phyloP scores from a whole-genome alignment of 192 early-diverging fungal species.

The Gigaspora rosea region DNA sequence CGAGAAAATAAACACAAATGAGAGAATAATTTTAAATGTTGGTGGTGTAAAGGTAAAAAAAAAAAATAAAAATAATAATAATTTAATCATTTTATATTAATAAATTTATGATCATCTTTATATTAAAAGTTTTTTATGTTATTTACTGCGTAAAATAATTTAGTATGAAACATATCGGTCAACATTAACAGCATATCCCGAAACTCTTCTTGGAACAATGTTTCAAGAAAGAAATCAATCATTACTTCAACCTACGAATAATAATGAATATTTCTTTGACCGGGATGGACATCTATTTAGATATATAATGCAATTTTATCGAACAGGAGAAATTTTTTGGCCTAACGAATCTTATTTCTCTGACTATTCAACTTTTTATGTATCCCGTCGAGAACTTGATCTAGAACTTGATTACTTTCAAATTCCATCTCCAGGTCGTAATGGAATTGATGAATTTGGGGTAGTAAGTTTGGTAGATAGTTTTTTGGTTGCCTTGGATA shows the following conservation, averaged over 20 bases:
- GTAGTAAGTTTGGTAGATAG: not conserved
- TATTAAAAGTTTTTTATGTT: not conserved
- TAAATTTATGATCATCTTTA: not conserved
- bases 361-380: not conserved
- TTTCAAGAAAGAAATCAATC: not conserved
- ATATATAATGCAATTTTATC: not conserved
- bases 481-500: not conserved
- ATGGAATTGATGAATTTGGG: not conserved
- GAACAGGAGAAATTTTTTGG: not conserved
- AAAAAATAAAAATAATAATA: not conserved
- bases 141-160: not conserved
- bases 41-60: not conserved
- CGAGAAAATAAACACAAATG: not conserved
- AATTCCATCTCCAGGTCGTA: not conserved
- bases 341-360: not conserved
- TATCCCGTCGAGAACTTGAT: not conserved
- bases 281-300: not conserved
- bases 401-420: not conserved
- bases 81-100: not conserved
- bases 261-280: constrained; percentile 12
- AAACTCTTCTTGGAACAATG: not conserved
- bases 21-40: not conserved
- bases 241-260: not conserved
- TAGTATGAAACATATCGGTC: not conserved
- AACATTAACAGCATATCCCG: not conserved